Conservation (phyloP, 345 rosid genomes). For the Dimocarpus longan region DNA sequence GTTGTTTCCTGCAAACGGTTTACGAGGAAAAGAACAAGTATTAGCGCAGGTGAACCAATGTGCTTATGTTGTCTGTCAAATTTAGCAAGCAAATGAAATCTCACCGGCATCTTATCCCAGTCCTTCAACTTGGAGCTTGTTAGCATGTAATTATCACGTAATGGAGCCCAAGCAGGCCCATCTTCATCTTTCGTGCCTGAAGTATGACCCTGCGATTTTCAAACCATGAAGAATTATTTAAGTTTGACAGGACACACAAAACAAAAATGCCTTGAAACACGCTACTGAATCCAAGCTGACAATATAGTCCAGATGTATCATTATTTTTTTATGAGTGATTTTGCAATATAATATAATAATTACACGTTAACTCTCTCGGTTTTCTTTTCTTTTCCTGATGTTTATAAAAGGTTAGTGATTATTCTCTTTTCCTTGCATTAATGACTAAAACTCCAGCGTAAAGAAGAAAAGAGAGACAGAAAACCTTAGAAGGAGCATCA, state of each 20-base stretch:
- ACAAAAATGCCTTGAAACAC: background rate
- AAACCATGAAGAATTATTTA: background rate
- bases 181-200: constrained; percentile 40
- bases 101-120: constrained; percentile 90
- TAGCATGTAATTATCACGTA: constrained; percentile 89
- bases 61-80: background rate
- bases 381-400: background rate
- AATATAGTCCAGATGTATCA: background rate
- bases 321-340: background rate
- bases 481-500: constrained; percentile 48
- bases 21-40: background rate
- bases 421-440: background rate
- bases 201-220: constrained; percentile 40
- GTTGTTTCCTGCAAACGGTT: constrained; percentile 48
- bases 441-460: background rate
- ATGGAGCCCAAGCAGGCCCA: constrained; percentile 94
- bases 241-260: background rate
- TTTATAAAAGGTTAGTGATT: background rate
- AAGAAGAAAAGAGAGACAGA: constrained; percentile 13
- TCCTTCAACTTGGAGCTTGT: constrained; percentile 79
- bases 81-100: background rate
- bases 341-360: background rate
- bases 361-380: background rate
- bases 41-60: background rate
- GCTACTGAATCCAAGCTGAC: background rate